Base-by-base conservation (phyloP, 352 stramenopile genomes). In the Globisporangium camurandrum region DNA sequence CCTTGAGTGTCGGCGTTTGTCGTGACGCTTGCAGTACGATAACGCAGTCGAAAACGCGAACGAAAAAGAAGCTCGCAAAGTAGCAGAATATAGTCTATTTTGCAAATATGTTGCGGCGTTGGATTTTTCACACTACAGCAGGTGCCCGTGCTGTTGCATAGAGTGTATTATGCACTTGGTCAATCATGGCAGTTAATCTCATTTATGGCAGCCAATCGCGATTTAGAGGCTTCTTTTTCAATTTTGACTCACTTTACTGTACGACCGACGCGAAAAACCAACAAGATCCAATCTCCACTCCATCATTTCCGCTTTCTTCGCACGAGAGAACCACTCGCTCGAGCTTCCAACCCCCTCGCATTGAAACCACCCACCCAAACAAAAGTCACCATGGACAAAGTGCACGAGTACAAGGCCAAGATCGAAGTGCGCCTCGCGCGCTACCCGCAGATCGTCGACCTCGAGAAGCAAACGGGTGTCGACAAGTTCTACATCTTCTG, bases 401-500 rank as follows among this genome's bases (percentile, higher is more conserved):
- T 84, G 43, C 45, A 83, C 45, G 72, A 89, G 59, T 93, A 93
- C 73, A 88, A 88, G 71, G 71, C 76, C 23, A 90, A 83, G 59
- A 88, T 93, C 68, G 75, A 62, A 50, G 64, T 69, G 64, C 79
- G 81, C 61, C 66, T 93, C 54, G 78, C 88, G 62, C 72, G 75
- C 51, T 91, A 91, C 59, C 75, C 88, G 7, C 85, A 89, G 71
- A 67, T 93, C 57, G 71, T 84, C 39, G 77, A 93, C 56, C 56
- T 90, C 30, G 82, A 93, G 68, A 85, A 89, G 69, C 69, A 88
- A 62, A 91, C 79, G 38, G 82, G 79, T 33, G 63, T 93, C 39
- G 79, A 91, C 66, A 93, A 93, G 74, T 91, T 93, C 61, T 93
- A 89, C 69, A 80, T 93, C 57, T 88, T 91, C 57, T 52, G 66